These are phyloP conservation scores for Rhododendron molle DNA, from an alignment of 148 eudicot genomes.

Conservation along the genomic window DNA sequence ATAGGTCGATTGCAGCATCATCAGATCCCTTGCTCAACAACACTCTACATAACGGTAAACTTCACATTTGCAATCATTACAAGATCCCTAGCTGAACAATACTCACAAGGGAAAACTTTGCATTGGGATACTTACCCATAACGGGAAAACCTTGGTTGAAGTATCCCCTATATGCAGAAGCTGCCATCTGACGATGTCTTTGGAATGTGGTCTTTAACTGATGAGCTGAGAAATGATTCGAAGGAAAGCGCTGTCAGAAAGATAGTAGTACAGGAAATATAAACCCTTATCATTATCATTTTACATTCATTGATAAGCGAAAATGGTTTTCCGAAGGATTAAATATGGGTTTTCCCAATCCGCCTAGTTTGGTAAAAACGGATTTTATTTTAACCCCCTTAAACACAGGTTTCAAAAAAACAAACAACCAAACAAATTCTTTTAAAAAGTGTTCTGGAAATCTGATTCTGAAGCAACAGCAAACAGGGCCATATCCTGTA, in stretches of 20 bases:
- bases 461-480: background rate
- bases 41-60: background rate
- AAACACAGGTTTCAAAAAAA: background rate
- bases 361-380: background rate
- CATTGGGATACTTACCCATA: background rate
- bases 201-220: background rate
- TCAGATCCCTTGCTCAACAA: background rate
- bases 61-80: background rate
- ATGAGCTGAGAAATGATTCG: background rate
- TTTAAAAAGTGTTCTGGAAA: background rate
- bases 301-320: background rate
- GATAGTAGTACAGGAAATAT: background rate
- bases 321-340: background rate
- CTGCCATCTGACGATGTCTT: background rate
- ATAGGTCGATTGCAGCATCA: background rate
- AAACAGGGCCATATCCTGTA: too few species aligned
- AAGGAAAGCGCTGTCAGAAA: background rate
- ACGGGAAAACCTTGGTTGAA: background rate
- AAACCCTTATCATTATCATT: background rate
- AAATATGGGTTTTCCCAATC: background rate
- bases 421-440: background rate
- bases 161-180: background rate
- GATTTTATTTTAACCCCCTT: background rate
- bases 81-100: background rate
- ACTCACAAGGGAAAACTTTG: background rate